Evolutionary conservation across 2,329 filamentous ascomycete genomes (phyloP).

Genomic region (Fusarium euwallaceae): DNA sequence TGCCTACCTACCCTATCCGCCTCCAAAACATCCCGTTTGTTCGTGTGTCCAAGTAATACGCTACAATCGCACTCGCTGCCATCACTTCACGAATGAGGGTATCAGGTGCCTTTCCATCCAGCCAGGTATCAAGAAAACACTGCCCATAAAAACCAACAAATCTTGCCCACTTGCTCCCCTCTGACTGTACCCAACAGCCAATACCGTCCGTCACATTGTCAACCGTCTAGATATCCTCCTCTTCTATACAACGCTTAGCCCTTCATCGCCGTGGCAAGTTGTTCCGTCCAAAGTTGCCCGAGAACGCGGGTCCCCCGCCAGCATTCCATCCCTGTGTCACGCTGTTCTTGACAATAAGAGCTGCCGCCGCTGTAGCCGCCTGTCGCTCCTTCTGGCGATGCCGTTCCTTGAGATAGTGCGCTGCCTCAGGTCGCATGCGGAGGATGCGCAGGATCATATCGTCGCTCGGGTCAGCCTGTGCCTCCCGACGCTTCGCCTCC

Average conservation of each 20-base stretch:
- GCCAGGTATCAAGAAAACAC: constrained; percentile 40
- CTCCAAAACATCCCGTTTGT: constrained; percentile 1
- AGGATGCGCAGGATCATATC: constrained; percentile 98
- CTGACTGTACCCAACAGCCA: neutral
- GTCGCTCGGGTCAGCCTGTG: constrained; percentile 95
- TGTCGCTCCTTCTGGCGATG: constrained; percentile 95
- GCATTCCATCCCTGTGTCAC: constrained; percentile 70
- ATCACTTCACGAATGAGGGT: constrained; percentile 45
- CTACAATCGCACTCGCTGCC: constrained; percentile 36
- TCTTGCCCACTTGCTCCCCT: neutral
- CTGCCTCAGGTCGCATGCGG: constrained; percentile 93
- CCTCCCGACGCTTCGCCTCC: constrained; percentile 94
- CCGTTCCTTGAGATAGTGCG: constrained; percentile 87
- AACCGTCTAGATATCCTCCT: constrained; percentile 17
- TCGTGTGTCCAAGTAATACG: constrained; percentile 28
- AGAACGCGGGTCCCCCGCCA: constrained; percentile 47
- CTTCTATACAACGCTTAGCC: constrained; percentile 9
- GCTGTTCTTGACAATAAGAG: constrained; percentile 95
- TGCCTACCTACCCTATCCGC: neutral
- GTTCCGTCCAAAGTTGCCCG: constrained; percentile 60
- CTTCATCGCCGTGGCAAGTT: constrained; percentile 62
- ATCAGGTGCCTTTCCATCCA: constrained; percentile 47
- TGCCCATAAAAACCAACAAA: constrained; percentile 21
- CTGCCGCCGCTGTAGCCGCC: constrained; percentile 89
- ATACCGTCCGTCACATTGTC: neutral